These are phyloP conservation scores for Daedalea quercina DNA, from an alignment of 768 basidiomycete species.

Conservation along the genomic window DNA sequence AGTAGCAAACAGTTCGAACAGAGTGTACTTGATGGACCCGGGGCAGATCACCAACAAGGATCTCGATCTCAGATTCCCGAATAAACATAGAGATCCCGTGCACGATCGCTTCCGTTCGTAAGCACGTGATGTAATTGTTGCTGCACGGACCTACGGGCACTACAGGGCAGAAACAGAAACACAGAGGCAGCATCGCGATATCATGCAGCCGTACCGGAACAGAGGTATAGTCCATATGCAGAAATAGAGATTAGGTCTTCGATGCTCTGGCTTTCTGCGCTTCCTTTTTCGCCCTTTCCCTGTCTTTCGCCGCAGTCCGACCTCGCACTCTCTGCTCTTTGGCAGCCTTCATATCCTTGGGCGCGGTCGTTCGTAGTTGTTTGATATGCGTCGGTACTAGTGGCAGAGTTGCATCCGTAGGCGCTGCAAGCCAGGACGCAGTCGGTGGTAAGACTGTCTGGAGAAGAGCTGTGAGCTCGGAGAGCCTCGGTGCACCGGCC, in stretches of 20 bases:
- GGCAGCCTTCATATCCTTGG: constrained; percentile 70
- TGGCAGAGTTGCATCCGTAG: constrained; percentile 10
- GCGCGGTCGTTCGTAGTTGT: constrained; percentile 70
- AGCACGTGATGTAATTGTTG: too few relatives aligned
- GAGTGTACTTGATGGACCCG: too few relatives aligned
- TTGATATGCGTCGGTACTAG: constrained; percentile 75
- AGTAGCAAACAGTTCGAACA: too few relatives aligned
- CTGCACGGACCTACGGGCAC: too few relatives aligned
- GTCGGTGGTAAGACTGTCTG: constrained; percentile 45
- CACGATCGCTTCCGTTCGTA: neutral
- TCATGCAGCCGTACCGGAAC: too few relatives aligned
- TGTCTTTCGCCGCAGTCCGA: constrained; percentile 41
- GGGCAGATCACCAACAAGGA: neutral
- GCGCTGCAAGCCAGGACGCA: constrained; percentile 55
- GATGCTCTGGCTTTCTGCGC: neutral
- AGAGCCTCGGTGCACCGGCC: constrained; percentile 35
- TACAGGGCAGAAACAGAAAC: too few relatives aligned
- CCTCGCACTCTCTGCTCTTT: constrained; percentile 51
- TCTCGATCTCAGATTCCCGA: neutral
- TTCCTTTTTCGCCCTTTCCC: constrained; percentile 2
- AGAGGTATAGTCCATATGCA: too few relatives aligned
- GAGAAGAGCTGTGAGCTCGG: constrained; percentile 31
- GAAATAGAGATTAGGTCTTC: too few relatives aligned
- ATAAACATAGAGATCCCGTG: neutral
- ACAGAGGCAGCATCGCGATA: too few relatives aligned